Evolutionary conservation across 2,329 filamentous ascomycete species (phyloP).

Genomic region (Ophiostoma perfectum): DNA sequence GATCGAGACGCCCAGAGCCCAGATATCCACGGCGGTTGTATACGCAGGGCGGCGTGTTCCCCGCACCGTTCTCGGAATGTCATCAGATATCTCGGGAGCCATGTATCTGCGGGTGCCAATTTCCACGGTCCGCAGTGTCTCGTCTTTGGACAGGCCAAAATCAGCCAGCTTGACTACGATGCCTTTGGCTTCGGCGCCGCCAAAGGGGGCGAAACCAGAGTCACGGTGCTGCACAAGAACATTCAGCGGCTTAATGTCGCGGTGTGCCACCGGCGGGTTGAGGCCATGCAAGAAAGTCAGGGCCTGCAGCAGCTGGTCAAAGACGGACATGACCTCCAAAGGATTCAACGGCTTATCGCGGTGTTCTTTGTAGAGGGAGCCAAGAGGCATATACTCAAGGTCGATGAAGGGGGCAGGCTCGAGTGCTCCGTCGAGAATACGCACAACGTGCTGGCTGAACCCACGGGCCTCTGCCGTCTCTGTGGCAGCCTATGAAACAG

Average conservation of each 20-base stretch:
- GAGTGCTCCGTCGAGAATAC: not conserved
- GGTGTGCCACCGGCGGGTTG: not conserved
- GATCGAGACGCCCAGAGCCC: slow-evolving; percentile 1
- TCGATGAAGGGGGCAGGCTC: not conserved
- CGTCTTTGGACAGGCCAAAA: slow-evolving; percentile 1
- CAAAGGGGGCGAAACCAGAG: not conserved
- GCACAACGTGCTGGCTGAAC: not conserved
- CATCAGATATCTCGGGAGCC: not conserved
- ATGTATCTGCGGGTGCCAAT: not conserved
- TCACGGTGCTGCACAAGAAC: not conserved
- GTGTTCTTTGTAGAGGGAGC: not conserved
- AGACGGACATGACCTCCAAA: not conserved
- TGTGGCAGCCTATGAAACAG: not conserved
- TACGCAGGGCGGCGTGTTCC: not conserved
- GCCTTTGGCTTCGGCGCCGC: not conserved
- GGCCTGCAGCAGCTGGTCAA: not conserved
- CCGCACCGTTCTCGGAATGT: not conserved
- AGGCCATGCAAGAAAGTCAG: not conserved
- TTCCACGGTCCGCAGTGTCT: not conserved
- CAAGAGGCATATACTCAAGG: not conserved
- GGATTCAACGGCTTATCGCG: not conserved
- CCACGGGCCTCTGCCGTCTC: not conserved
- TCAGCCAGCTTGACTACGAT: not conserved
- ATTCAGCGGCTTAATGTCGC: not conserved
- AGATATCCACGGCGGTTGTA: not conserved